A percentile compares a stretch with the other conserved stretches of the same genome.
phyloP scores from a whole-genome alignment of 192 early-diverging fungal genomes.

The Spizellomyces punctatus region DNA sequence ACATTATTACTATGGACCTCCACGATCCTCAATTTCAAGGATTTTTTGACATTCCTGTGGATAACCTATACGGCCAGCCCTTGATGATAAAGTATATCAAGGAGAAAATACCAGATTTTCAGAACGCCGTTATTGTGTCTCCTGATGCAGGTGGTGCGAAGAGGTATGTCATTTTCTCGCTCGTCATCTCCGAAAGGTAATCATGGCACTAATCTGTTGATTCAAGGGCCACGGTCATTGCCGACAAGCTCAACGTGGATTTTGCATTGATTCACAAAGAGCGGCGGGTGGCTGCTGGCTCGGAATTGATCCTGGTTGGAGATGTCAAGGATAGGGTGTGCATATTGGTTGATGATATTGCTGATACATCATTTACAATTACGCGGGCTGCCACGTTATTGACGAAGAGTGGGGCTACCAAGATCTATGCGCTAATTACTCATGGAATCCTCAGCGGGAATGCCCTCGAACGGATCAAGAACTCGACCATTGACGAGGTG shows the following conservation, averaged over 20 bases:
- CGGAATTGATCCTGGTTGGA: constrained; percentile 91
- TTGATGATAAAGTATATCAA: constrained; percentile 86
- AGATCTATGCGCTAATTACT: constrained; percentile 56
- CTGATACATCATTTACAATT: constrained; percentile 95
- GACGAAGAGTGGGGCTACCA: constrained; percentile 84
- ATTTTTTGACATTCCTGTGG: constrained; percentile 96
- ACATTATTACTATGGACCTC: constrained; percentile 98
- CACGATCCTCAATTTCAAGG: constrained; percentile 97
- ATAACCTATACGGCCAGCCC: constrained; percentile 96
- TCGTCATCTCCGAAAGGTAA: background rate
- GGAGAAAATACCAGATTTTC: constrained; percentile 80
- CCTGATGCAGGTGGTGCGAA: constrained; percentile 99
- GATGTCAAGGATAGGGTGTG: constrained; percentile 90
- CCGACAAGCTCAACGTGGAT: constrained; percentile 88
- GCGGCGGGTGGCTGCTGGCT: constrained; percentile 73
- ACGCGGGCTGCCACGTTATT: constrained; percentile 87
- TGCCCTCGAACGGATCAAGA: constrained; percentile 84
- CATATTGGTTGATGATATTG: constrained; percentile 98
- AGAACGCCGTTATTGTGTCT: constrained; percentile 87
- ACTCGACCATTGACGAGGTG: constrained; percentile 76
- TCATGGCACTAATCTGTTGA: background rate
- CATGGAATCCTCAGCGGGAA: constrained; percentile 62
- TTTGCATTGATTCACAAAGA: constrained; percentile 99
- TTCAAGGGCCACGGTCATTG: constrained; percentile 76
- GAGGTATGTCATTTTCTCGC: constrained; percentile 56